Conservation (phyloP, 164 flowering plant species). For the Aristolochia californica region DNA sequence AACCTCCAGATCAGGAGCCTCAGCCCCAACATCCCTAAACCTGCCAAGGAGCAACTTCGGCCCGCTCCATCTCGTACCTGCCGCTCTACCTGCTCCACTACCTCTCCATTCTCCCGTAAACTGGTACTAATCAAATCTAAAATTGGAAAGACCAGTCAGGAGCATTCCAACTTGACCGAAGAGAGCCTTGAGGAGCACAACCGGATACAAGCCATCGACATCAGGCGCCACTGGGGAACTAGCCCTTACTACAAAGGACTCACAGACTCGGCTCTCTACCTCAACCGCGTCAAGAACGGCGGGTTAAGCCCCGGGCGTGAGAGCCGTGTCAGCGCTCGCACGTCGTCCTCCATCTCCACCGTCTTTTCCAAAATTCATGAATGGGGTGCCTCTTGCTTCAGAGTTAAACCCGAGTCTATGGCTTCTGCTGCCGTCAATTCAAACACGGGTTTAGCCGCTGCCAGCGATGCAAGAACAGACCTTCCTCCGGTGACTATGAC, state of each 20-base stretch:
- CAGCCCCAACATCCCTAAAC: too few species aligned
- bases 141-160: not conserved
- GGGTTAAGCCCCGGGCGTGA: slow-evolving; percentile 2
- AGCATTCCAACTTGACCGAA: slow-evolving; percentile 13
- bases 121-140: not conserved
- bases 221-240: not conserved
- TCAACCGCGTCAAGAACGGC: slow-evolving; percentile 6
- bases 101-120: not conserved
- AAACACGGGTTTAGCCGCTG: not conserved
- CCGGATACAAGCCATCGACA: slow-evolving; percentile 2
- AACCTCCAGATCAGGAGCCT: too few species aligned
- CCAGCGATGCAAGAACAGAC: not conserved
- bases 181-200: slow-evolving; percentile 21
- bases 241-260: slow-evolving; percentile 39
- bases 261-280: slow-evolving; percentile 17
- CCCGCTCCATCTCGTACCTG: not conserved
- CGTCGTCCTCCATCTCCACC: slow-evolving; percentile 1
- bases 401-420: not conserved
- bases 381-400: not conserved
- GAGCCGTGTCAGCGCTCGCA: not conserved
- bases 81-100: not conserved
- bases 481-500: not conserved
- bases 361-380: not conserved
- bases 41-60: not conserved
- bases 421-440: not conserved